Percentiles rank a stretch among this genome's conserved stretches.
phyloP scores from a whole-genome alignment of 1,284 basidiomycete species.

The Trametes sp. region DNA sequence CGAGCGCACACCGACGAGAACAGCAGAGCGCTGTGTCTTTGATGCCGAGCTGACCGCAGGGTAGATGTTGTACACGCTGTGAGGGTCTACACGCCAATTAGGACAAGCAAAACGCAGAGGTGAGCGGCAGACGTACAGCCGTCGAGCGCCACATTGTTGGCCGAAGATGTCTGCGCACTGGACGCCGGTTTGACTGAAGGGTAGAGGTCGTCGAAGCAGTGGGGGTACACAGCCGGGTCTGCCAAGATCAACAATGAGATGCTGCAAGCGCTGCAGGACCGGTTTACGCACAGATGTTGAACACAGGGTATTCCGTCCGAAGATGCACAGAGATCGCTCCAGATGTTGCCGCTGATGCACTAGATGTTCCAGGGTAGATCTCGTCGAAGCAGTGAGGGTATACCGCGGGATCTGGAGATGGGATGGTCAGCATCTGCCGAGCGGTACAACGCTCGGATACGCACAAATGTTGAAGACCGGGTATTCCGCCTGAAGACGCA shows the following conservation, averaged over 20 bases:
- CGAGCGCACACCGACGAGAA: constrained; percentile 18
- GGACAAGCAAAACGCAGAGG: neutral
- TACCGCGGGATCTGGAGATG: constrained; percentile 26
- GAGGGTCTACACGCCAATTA: constrained; percentile 33
- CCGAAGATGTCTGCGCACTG: neutral
- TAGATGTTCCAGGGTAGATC: constrained; percentile 33
- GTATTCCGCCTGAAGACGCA: constrained; percentile 10
- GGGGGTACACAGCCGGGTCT: constrained; percentile 51
- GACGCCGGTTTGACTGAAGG: constrained; percentile 19
- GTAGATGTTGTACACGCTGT: constrained; percentile 14
- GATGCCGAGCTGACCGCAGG: constrained; percentile 14
- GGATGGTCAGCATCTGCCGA: neutral
- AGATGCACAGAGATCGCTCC: constrained; percentile 7
- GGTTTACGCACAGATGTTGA: constrained; percentile 33
- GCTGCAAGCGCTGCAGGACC: neutral
- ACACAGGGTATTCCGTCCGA: constrained; percentile 18
- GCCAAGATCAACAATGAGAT: neutral
- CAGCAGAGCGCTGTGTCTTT: neutral
- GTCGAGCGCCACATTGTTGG: neutral
- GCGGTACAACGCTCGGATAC: neutral
- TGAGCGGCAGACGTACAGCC: neutral
- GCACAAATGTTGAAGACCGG: constrained; percentile 35
- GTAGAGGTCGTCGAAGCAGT: constrained; percentile 40
- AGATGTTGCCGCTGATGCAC: neutral
- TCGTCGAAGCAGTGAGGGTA: constrained; percentile 45